phyloP scores from a whole-genome alignment of 768 basidiomycete genomes.

The Obba rivulosa region DNA sequence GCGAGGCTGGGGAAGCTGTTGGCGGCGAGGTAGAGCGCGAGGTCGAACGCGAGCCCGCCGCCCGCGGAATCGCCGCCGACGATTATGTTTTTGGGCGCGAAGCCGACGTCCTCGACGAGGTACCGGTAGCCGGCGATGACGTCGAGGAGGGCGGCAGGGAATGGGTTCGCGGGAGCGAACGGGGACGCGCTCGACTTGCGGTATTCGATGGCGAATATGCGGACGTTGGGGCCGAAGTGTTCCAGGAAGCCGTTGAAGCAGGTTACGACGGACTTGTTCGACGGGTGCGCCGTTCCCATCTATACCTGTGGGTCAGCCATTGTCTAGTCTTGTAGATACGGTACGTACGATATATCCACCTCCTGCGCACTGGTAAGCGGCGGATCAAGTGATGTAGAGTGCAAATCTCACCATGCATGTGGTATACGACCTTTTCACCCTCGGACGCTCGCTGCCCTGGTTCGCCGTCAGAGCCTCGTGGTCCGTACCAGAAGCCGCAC shows the following conservation, averaged over 20 bases:
- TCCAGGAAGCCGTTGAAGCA: conserved; percentile 13
- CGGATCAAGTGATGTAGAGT: too few species aligned
- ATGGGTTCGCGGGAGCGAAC: conserved; percentile 29
- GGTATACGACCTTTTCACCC: conserved; percentile 29
- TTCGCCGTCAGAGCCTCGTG: conserved; percentile 6
- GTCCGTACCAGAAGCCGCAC: conserved; percentile 33
- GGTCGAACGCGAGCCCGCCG: conserved; percentile 39
- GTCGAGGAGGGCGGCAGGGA: conserved; percentile 51
- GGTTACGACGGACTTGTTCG: not conserved
- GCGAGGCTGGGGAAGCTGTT: conserved; percentile 6
- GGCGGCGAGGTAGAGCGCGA: conserved; percentile 31
- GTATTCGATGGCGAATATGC: conserved; percentile 41
- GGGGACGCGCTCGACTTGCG: conserved; percentile 30
- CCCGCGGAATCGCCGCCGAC: conserved; percentile 52
- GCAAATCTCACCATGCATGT: conserved; percentile 21
- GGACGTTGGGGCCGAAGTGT: conserved; percentile 13
- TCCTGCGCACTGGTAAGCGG: too few species aligned
- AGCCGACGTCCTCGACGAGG: conserved; percentile 37
- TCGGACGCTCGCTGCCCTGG: conserved; percentile 17
- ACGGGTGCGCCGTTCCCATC: conserved; percentile 10
- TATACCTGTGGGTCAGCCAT: not conserved
- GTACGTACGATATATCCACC: conserved; percentile 19
- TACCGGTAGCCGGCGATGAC: conserved; percentile 45
- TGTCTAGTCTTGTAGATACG: not conserved
- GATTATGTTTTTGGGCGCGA: conserved; percentile 40